A percentile compares a stretch with the other conserved stretches of the same genome.
Evolutionary conservation across 2,329 filamentous ascomycete genomes (phyloP).

Genomic region (Neoscytalidium dimidiatum): DNA sequence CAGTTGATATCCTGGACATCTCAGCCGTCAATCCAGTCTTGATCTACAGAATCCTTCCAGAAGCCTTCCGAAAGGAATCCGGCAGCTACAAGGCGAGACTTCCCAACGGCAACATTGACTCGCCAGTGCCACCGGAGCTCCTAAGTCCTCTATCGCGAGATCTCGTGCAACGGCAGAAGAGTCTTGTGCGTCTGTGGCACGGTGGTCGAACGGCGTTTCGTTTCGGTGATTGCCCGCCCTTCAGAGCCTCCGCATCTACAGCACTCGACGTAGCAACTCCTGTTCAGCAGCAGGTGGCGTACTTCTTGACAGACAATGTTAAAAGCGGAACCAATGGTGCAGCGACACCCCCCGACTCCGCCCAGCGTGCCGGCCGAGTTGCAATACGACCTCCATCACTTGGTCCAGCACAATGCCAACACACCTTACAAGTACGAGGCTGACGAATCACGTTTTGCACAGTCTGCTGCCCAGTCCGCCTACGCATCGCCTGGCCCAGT

Average conservation of each 20-base stretch:
- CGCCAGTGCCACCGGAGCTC: slow-evolving; percentile 4
- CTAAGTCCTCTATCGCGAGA: slow-evolving; percentile 16
- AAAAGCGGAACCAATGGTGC: slow-evolving; percentile 35
- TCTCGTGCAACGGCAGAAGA: slow-evolving; percentile 8
- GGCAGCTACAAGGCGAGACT: slow-evolving; percentile 19
- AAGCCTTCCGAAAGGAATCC: slow-evolving; percentile 24
- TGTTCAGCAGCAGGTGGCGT: background rate
- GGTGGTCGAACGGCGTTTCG: background rate
- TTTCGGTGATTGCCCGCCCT: background rate
- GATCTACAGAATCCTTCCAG: slow-evolving; percentile 24
- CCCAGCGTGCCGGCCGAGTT: slow-evolving; percentile 33
- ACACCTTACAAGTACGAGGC: slow-evolving; percentile 36
- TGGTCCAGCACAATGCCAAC: slow-evolving; percentile 46
- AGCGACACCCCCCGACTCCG: slow-evolving; percentile 40
- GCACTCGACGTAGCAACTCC: background rate
- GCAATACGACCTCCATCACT: slow-evolving; percentile 41
- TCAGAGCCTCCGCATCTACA: background rate
- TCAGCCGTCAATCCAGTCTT: slow-evolving; percentile 15
- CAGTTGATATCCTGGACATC: slow-evolving; percentile 15
- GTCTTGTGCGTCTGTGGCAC: slow-evolving; percentile 13
- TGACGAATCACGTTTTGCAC: slow-evolving; percentile 25
- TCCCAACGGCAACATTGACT: background rate
- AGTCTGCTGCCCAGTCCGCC: slow-evolving; percentile 20
- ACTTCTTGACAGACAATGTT: slow-evolving; percentile 9
- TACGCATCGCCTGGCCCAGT: slow-evolving; percentile 34